Base-by-base conservation (phyloP, 2,329 filamentous ascomycete species). In the Alternaria novae-zelandiae region DNA sequence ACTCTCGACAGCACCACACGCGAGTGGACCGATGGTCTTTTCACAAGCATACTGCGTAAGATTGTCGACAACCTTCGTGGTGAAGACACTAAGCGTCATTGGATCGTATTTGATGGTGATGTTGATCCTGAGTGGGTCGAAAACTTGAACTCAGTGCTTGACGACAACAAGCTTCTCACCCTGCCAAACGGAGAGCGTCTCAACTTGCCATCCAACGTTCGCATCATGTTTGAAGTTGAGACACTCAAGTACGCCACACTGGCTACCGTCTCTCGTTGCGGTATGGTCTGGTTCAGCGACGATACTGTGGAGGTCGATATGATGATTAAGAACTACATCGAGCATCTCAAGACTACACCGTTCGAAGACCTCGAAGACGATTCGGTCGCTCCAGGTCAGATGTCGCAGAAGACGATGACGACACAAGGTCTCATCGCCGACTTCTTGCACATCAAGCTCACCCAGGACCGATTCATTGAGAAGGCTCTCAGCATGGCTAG, bases 251-350 rank as follows among this genome's bases (percentile, higher is more conserved):
- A 99, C 78, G 96, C 96, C 41, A 99, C 96, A 0, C 88, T 99
- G 47, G 96, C 96, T 59, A 99, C 96, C n/a, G 96, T 99, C 76
- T 96, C 92, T 89, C 94, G 96, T 83, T 99, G 96, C 79, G 96
- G 96, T 86, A 99, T 99, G 96, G 96, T 99, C 13, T 99, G 96
- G 96, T 99, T 98, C 83, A 99, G 94, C 78, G 95, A 97, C 74
- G 96, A 99, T 76, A 98, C 94, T 26, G 95, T 99, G 44, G 95
- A 93, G 30, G 88, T 95, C 1, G 88, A 87, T 69, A 97, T 99
- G 91, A 92, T 98, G 89, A 91, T 98, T 44, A 86, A 89, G 66
- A 93, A 98, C 81, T 97, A 99, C 75, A 87, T 99, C 56, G 89
- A 96, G 64, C 89, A 90, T 50, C 88, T 99, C 43, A 90, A 91